Percentiles rank a stretch among this genome's conserved stretches.
phyloP scores from a whole-genome alignment of 371 early-diverging fungal genomes.

The Mucor circinelloides region DNA sequence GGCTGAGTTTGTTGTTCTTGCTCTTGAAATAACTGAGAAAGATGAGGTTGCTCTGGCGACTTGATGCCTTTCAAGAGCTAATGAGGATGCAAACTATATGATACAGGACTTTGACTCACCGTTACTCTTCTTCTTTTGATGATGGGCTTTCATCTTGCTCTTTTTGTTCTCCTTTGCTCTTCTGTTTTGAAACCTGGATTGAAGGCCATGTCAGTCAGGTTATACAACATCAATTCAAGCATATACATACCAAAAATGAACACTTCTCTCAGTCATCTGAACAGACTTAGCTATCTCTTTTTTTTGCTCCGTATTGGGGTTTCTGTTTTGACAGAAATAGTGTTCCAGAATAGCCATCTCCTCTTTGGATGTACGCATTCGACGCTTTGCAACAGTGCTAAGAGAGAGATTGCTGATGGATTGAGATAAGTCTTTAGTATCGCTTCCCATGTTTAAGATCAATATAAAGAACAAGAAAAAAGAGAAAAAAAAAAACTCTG shows the following conservation, averaged over 20 bases:
- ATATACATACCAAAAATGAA: conserved; percentile 36
- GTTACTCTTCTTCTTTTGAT: neutral
- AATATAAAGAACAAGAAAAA: conserved; percentile 2
- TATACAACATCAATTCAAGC: neutral
- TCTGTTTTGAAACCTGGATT: conserved; percentile 35
- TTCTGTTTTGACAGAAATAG: conserved; percentile 21
- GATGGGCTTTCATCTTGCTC: neutral
- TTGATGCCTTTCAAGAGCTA: neutral
- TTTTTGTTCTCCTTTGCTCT: conserved; percentile 31
- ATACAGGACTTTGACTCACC: neutral
- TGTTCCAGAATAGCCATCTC: conserved; percentile 19
- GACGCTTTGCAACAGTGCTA: conserved; percentile 23
- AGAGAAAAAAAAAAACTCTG: neutral
- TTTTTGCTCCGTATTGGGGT: conserved; percentile 23
- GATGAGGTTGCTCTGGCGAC: no score
- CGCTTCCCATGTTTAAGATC: neutral
- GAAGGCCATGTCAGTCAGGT: neutral
- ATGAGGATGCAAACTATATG: neutral
- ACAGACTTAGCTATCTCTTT: conserved; percentile 20
- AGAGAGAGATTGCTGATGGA: neutral
- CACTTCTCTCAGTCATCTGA: conserved; percentile 24
- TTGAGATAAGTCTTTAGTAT: neutral
- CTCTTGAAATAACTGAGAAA: neutral
- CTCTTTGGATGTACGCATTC: conserved; percentile 27
- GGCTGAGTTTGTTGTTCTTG: neutral